Evolutionary conservation across 345 rosid genomes (phyloP), one percentile per base, ranked within the genome.

Genomic region (Lepidium sativum): DNA sequence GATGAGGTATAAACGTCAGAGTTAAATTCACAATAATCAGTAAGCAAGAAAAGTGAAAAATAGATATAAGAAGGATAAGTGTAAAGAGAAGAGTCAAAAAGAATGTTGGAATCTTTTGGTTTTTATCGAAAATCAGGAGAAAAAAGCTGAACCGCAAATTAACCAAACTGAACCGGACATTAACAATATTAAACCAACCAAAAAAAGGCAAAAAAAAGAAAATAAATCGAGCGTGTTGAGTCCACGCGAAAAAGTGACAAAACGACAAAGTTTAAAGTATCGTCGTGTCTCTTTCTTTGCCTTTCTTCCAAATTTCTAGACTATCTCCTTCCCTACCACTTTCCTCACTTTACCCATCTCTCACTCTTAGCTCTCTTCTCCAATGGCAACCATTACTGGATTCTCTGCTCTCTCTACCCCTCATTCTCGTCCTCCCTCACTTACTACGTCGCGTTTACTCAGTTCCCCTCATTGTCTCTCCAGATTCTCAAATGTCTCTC

Each of bases 271-370:
- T 62, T 54, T 8, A 9, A 8, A 11, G 6, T 7, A 51, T 6
- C 49, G 81, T 68, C 98, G 96, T 92, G 92, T 89, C 89, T 42
- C 69, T 77, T 74, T 79, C 81, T 61, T 79, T 39, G 51, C 95
- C 98, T 70, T 47, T 54, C 50, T 40, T 75, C 69, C 69, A 18
- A 10, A 8, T 49, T 38, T 43, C 32, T 27, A 41, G 29, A n/a
- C n/a, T n/a, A 27, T 67, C 77, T 53, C 31, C 51, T 66, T 54
- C 63, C 29, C 38, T 35, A 51, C 43, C 16, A 43, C 65, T 68
- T 41, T 58, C 35, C 31, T 60, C 32, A 55, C 51, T 60, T 44
- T 14, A 21, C 45, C 45, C 59, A 33, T 27, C 63, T 53, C 14
- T n/a, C n/a, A 13, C 49, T 54, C 39, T 54, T 41, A 43, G 37